Percentiles rank a stretch among this genome's conserved stretches.
Conservation (phyloP, 352 stramenopile genomes). For the Globisporangium rhizosaccharum region DNA sequence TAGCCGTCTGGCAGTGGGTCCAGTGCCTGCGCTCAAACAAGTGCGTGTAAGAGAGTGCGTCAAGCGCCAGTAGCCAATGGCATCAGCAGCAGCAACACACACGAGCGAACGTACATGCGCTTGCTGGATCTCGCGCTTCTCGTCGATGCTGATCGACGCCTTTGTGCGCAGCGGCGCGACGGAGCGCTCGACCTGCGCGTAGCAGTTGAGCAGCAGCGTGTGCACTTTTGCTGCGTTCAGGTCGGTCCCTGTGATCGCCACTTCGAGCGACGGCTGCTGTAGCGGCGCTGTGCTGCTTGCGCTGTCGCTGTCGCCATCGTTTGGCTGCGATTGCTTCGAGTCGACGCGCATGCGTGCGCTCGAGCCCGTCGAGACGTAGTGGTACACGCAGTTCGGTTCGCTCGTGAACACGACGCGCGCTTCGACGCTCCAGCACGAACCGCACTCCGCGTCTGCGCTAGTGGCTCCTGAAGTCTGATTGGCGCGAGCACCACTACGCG, state of each 20-base stretch:
- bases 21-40: constrained; percentile 30
- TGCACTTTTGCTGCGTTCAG: constrained; percentile 41
- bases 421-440: constrained; percentile 54
- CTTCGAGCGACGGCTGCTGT: constrained; percentile 15
- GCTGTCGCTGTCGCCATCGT: background rate
- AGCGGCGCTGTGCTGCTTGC: background rate
- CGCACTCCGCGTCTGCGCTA: constrained; percentile 8
- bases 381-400: constrained; percentile 34
- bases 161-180: constrained; percentile 37
- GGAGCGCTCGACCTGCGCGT: constrained; percentile 29
- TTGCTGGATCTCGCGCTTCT: constrained; percentile 67
- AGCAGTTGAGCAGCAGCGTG: constrained; percentile 56
- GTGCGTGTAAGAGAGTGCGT: background rate
- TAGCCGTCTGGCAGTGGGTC: constrained; percentile 67
- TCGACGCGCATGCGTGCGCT: constrained; percentile 27
- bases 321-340: background rate
- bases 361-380: constrained; percentile 55
- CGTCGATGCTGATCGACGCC: constrained; percentile 35
- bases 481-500: background rate
- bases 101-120: constrained; percentile 43
- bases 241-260: constrained; percentile 41
- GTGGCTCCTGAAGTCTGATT: background rate
- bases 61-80: background rate
- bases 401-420: constrained; percentile 42
- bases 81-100: background rate